Percentiles rank a stretch among this genome's conserved stretches.
Evolutionary conservation across 352 stramenopile genomes (phyloP).

Genomic region (Phytophthora megakarya): DNA sequence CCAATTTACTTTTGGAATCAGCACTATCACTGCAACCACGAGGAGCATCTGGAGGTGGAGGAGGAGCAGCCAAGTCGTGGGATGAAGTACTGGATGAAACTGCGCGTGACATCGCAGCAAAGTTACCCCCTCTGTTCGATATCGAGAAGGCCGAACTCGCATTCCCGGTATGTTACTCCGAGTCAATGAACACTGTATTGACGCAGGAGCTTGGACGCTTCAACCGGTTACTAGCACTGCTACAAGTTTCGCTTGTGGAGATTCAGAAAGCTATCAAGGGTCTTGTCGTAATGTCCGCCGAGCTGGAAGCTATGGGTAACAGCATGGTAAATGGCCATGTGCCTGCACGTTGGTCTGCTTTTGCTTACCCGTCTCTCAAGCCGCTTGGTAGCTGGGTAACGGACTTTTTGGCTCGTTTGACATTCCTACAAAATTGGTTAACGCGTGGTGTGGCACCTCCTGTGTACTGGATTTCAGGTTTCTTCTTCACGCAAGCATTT

Average conservation of each 20-base stretch:
- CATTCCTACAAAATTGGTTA: conserved; percentile 87
- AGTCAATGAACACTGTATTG: conserved; percentile 92
- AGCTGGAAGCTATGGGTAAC: conserved; percentile 94
- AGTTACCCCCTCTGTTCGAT: conserved; percentile 89
- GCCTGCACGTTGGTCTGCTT: conserved; percentile 77
- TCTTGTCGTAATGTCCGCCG: conserved; percentile 92
- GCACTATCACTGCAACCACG: conserved; percentile 90
- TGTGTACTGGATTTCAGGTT: conserved; percentile 94
- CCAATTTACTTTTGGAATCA: conserved; percentile 86
- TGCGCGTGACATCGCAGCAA: conserved; percentile 83
- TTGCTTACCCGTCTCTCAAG: conserved; percentile 93
- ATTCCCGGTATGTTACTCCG: conserved; percentile 81
- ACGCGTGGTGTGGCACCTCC: conserved; percentile 68
- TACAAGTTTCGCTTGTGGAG: conserved; percentile 83
- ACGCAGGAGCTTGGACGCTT: conserved; percentile 91
- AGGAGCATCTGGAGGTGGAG: conserved; percentile 48
- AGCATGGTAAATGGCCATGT: conserved; percentile 93
- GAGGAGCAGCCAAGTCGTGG: conserved; percentile 85
- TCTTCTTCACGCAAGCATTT: conserved; percentile 96
- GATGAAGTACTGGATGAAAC: conserved; percentile 88
- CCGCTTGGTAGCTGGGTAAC: conserved; percentile 92
- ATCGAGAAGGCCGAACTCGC: conserved; percentile 89
- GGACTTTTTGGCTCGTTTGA: conserved; percentile 85
- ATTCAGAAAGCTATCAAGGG: conserved; percentile 93
- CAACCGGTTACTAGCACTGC: conserved; percentile 83